These are phyloP conservation scores for Emergomyces orientalis DNA, from an alignment of 2,329 filamentous ascomycete genomes.

Conservation along the genomic window DNA sequence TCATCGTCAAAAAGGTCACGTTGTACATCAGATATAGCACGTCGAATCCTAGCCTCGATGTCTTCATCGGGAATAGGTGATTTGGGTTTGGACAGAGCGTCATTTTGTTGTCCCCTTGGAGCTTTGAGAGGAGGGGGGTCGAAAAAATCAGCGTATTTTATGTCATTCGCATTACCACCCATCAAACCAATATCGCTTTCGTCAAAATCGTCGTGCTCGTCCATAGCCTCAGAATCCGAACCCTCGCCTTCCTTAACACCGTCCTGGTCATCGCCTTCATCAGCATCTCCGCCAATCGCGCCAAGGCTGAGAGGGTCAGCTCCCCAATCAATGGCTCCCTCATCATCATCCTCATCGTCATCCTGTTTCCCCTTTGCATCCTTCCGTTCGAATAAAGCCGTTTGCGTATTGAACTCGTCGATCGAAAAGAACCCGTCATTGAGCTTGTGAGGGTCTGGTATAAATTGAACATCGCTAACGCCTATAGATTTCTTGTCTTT, in stretches of 20 bases:
- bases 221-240: conserved; percentile 66
- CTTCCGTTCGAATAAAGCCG: conserved; percentile 78
- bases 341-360: conserved; percentile 65
- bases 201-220: conserved; percentile 67
- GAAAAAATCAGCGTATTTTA: conserved; percentile 91
- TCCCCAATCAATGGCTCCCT: conserved; percentile 75
- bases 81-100: neutral
- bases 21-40: conserved; percentile 77
- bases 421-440: conserved; percentile 99
- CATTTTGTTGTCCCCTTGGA: neutral
- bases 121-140: conserved; percentile 62
- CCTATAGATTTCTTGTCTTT: conserved; percentile 20
- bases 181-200: conserved; percentile 28
- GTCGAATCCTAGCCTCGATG: conserved; percentile 56
- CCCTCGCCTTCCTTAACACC: conserved; percentile 43
- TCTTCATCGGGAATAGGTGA: conserved; percentile 32
- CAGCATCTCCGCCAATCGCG: conserved; percentile 20
- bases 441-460: conserved; percentile 63
- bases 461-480: conserved; percentile 44
- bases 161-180: conserved; percentile 63
- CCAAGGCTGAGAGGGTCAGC: conserved; percentile 56
- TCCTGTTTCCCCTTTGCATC: conserved; percentile 68
- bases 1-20: conserved; percentile 84
- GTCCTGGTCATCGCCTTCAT: conserved; percentile 21
- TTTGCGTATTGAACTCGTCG: conserved; percentile 92